Base-by-base conservation (phyloP, 192 early-diverging fungal species). In the Fimicolochytrium jonesii region DNA sequence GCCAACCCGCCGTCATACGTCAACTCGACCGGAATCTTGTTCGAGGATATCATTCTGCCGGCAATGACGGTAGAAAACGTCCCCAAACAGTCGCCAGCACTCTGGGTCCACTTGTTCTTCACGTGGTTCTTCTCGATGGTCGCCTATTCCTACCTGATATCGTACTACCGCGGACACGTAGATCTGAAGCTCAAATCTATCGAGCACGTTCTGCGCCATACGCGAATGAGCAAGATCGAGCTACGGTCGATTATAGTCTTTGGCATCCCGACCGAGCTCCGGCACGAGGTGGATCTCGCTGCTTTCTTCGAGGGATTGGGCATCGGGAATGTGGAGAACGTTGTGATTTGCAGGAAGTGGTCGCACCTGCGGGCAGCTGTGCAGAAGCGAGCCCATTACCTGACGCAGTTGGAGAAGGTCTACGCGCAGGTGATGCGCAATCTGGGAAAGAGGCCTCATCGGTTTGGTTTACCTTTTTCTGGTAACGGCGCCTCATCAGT, bases 321-420 rank as follows among this genome's bases (percentile, higher is more conserved):
- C 17, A 63, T 82, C 52, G 80, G 80, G 10, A 63, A 58, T 30
- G 80, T 82, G 26, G 78, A 82, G 53, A 77, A 76, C 42, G 79
- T 81, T 0, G 79, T 82, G 3, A 54, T 82, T 25, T 80, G 78
- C 51, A 54, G 80, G 22, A 82, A 78, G 41, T 82, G 79, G 77
- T 63, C 74, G 17, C 75, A 68, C 52, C 55, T 82, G 44, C 66
- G 78, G 26, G 51, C 67, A 11, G 76, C 79, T 1, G 67, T 82
- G 4, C 36, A 50, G 36, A 72, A 72, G n/a, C 70, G 80, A 2
- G 45, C 63, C 35, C 64, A 67, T 18, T 82, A 71, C 45, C 46
- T 82, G 9, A 59, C 59, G 20, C 32, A 75, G 41, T 42, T 82
- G 9, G 80, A 82, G 52, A 61, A 57, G 1, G 30, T 78, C n/a